Conservation (phyloP, 208 protist species). For the Naegleria fowleri region DNA sequence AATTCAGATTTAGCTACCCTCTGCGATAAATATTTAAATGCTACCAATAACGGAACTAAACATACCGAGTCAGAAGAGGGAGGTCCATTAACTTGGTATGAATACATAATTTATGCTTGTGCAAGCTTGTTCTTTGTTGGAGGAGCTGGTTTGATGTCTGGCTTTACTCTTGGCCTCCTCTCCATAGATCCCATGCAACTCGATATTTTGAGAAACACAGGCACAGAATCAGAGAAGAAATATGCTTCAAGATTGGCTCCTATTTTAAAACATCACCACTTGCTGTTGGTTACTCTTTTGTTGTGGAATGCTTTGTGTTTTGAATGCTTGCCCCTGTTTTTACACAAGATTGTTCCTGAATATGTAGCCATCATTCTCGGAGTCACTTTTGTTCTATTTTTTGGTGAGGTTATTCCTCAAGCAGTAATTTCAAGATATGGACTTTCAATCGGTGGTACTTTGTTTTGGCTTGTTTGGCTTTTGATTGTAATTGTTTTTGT, state of each 20-base stretch:
- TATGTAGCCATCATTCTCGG: slow-evolving; percentile 65
- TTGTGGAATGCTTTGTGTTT: slow-evolving; percentile 63
- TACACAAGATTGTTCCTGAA: slow-evolving; percentile 60
- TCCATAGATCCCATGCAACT: slow-evolving; percentile 48
- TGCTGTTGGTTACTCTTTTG: slow-evolving; percentile 62
- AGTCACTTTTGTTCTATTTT: slow-evolving; percentile 68
- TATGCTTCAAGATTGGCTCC: slow-evolving; percentile 4
- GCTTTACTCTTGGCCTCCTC: slow-evolving; percentile 60
- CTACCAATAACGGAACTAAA: neutral
- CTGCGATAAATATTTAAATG: neutral
- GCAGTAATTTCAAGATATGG: slow-evolving; percentile 72
- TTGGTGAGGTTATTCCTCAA: slow-evolving; percentile 81
- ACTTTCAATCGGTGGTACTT: slow-evolving; percentile 58
- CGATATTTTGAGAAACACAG: slow-evolving; percentile 36
- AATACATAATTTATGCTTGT: neutral
- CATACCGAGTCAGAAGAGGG: neutral
- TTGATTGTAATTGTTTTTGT: slow-evolving; percentile 59
- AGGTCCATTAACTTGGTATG: neutral
- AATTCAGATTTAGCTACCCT: neutral
- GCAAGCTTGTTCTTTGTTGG: slow-evolving; percentile 31
- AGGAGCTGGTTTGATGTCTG: slow-evolving; percentile 55
- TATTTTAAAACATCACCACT: neutral
- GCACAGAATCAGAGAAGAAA: slow-evolving; percentile 11
- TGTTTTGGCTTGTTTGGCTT: slow-evolving; percentile 58
- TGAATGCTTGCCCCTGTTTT: slow-evolving; percentile 67